A percentile compares a stretch with the other conserved stretches of the same genome.
phyloP scores from a whole-genome alignment of 2,329 filamentous ascomycete genomes.

The Bisporella sp. region DNA sequence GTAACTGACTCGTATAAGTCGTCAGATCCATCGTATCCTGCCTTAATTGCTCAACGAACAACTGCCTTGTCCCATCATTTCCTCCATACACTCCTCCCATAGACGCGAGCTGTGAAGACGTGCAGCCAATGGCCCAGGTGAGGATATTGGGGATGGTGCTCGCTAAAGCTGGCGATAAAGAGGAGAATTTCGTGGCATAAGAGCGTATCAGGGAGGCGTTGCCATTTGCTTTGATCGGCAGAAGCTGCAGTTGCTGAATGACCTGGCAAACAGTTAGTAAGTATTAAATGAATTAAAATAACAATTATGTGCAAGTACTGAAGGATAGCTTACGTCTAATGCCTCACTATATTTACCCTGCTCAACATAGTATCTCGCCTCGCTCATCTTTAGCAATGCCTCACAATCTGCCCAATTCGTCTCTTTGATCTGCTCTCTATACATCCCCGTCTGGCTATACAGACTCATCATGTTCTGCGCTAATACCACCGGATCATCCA shows the following conservation, averaged over 20 bases:
- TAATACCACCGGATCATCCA: conserved; percentile 59
- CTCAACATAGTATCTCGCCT: conserved; percentile 53
- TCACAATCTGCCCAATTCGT: conserved; percentile 51
- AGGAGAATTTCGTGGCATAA: conserved; percentile 73
- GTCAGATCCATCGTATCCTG: conserved; percentile 84
- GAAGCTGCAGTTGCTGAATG: conserved; percentile 68
- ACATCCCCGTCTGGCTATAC: conserved; percentile 54
- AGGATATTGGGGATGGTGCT: conserved; percentile 86
- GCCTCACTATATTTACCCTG: conserved; percentile 51
- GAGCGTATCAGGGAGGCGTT: conserved; percentile 73
- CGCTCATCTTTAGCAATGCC: conserved; percentile 52
- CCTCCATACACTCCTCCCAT: conserved; percentile 66
- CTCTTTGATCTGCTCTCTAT: conserved; percentile 51
- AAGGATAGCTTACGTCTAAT: conserved; percentile 54
- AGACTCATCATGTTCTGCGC: conserved; percentile 55
- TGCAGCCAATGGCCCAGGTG: conserved; percentile 86
- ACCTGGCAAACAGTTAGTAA: conserved; percentile 40
- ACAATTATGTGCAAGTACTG: not conserved
- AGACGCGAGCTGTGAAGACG: conserved; percentile 67
- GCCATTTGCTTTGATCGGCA: conserved; percentile 69
- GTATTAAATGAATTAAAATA: not conserved
- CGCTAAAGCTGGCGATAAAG: conserved; percentile 71
- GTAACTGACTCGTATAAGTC: conserved; percentile 87
- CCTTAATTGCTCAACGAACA: conserved; percentile 64
- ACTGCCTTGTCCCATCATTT: conserved; percentile 55